Conservation (phyloP, 2,329 filamentous ascomycete species). For the Ophiognomonia clavigignenti-juglandacearum region DNA sequence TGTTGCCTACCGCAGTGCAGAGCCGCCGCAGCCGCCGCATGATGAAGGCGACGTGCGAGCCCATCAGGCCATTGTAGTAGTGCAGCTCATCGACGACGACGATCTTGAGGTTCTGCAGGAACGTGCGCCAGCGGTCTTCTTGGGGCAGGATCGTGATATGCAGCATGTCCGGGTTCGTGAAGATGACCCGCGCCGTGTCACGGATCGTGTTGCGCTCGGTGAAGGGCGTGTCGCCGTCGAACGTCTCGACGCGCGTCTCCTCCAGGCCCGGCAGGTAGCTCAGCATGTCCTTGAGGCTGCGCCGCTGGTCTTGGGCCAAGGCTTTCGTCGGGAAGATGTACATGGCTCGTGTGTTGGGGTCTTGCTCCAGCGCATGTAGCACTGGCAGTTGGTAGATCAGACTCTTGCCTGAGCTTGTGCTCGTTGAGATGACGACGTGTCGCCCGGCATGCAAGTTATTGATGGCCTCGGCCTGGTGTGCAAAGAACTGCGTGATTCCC, state of each 20-base stretch:
- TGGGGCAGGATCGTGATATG: constrained; percentile 91
- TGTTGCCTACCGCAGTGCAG: constrained; percentile 86
- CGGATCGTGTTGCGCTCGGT: constrained; percentile 70
- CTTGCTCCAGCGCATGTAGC: constrained; percentile 76
- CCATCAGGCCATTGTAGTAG: constrained; percentile 93
- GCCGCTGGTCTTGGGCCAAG: constrained; percentile 86
- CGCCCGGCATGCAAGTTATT: constrained; percentile 78
- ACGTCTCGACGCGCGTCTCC: constrained; percentile 79
- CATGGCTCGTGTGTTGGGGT: constrained; percentile 76
- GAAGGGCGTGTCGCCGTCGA: constrained; percentile 93
- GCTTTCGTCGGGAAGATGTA: constrained; percentile 99
- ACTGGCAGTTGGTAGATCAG: constrained; percentile 97
- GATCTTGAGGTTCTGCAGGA: constrained; percentile 82
- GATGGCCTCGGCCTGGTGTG: constrained; percentile 90
- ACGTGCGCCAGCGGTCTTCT: constrained; percentile 82
- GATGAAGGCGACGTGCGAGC: constrained; percentile 88
- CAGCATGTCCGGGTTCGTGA: constrained; percentile 98
- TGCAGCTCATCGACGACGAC: constrained; percentile 92
- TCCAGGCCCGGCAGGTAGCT: constrained; percentile 74
- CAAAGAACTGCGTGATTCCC: constrained; percentile 79
- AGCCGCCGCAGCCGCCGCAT: constrained; percentile 86
- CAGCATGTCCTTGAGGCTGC: constrained; percentile 82
- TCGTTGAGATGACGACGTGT: constrained; percentile 89
- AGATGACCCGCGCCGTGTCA: constrained; percentile 86
- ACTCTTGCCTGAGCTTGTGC: constrained; percentile 94